Evolutionary conservation across 2,329 filamentous ascomycete genomes (phyloP), one percentile per base, ranked within the genome.

Genomic region (Ophioceras dolichostomum): DNA sequence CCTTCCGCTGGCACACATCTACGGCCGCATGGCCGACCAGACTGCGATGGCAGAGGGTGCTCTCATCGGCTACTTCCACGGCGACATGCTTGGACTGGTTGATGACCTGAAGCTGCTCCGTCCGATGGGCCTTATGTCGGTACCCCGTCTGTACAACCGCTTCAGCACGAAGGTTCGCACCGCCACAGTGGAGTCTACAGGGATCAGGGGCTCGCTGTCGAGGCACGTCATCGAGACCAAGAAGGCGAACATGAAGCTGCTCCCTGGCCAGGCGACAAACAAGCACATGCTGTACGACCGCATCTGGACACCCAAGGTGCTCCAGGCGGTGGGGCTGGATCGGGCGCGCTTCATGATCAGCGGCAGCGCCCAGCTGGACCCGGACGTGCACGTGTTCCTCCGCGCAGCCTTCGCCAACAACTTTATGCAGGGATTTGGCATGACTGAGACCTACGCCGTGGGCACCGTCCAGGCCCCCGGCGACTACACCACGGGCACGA

Each of bases 1-100:
- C 60, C 72, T 98, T 36, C 91, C 91, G 0, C 65, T 95, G 28
- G 91, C 91, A 9, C 91, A 98, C 56, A 96, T 98, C 50, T 95
- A 85, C 57, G 83, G 88, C 45, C 81, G 91, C 39, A 68, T 95
- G 47, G 67, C 79, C 29, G 91, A 98, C 55, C 83, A 93, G 55
- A 66, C 68, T 4, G 73, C 76, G 12, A 65, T 95, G 13, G 75
- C 81, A 50, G 69, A 74, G 37, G 88, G 86, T 38, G 75, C 74
- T 24, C 65, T 75, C 8, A 78, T 95, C 48, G 91, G 89, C 10
- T 98, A 89, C 59, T 98, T 95, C 72, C 85, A 91, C 49, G 91
- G 91, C 38, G 86, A 95, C 53, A 80, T 95, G 43, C 55, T 83
- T 10, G 83, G 83, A 45, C 66, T 98, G 14, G 78, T 93, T 1